Conservation (phyloP, 1,139 yeast genomes). For the Yamadazyma epiphylla region DNA sequence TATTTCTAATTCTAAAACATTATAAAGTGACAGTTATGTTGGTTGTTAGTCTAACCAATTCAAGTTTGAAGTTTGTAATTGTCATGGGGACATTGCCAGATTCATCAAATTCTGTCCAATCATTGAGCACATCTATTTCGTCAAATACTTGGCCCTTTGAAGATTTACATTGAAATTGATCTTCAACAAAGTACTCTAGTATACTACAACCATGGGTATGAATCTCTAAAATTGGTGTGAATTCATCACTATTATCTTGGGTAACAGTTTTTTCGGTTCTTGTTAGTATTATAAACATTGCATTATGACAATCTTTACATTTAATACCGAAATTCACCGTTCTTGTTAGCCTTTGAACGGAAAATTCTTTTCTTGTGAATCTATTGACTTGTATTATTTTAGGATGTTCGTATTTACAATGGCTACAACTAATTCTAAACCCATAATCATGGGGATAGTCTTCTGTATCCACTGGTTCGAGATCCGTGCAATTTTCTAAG, state of each 20-base stretch:
- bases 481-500: constrained; percentile 55
- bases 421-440: constrained; percentile 67
- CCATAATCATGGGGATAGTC: constrained; percentile 67
- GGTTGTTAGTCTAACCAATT: constrained; percentile 3
- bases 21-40: not conserved
- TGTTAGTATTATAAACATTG: constrained; percentile 8
- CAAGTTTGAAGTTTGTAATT: constrained; percentile 63
- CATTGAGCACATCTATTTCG: constrained; percentile 64
- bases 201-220: constrained; percentile 81
- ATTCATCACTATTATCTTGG: constrained; percentile 21
- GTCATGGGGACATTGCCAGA: constrained; percentile 71
- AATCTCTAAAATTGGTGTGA: constrained; percentile 47
- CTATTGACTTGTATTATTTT: constrained; percentile 65
- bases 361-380: constrained; percentile 55
- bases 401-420: constrained; percentile 72
- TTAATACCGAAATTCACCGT: constrained; percentile 74
- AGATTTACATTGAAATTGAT: constrained; percentile 54
- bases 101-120: constrained; percentile 92
- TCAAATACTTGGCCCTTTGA: constrained; percentile 47
- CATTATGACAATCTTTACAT: constrained; percentile 55
- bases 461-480: constrained; percentile 57
- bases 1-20: too few species aligned
- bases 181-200: constrained; percentile 60
- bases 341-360: constrained; percentile 55
- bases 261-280: constrained; percentile 17